These are phyloP conservation scores for Exophiala spinifera DNA, from an alignment of 2,329 filamentous ascomycete species.

Conservation along the genomic window DNA sequence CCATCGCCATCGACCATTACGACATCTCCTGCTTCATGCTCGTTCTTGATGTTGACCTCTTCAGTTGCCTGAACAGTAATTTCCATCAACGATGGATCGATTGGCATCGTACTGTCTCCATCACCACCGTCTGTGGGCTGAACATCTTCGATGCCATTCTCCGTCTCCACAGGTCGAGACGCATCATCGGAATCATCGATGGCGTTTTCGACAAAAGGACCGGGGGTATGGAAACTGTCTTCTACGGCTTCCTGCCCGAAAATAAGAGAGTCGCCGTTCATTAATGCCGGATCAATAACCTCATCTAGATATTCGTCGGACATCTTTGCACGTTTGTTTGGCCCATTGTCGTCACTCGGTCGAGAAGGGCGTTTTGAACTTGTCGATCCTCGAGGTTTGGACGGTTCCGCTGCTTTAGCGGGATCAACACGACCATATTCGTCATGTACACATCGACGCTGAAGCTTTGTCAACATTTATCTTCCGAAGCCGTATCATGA, in stretches of 20 bases:
- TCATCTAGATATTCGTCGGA: slow-evolving; percentile 19
- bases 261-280: slow-evolving; percentile 6
- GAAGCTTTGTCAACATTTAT: background rate
- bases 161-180: background rate
- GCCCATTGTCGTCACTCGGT: slow-evolving; percentile 43
- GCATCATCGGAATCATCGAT: slow-evolving; percentile 12
- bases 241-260: slow-evolving; percentile 14
- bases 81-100: slow-evolving; percentile 19
- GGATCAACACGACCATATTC: slow-evolving; percentile 63
- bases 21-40: background rate
- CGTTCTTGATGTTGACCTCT: slow-evolving; percentile 4
- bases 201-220: slow-evolving; percentile 29
- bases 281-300: slow-evolving; percentile 26
- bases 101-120: background rate
- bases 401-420: slow-evolving; percentile 60
- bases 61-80: background rate
- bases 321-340: slow-evolving; percentile 34
- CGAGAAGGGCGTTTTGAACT: slow-evolving; percentile 52
- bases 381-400: slow-evolving; percentile 57
- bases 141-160: background rate
- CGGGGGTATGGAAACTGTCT: slow-evolving; percentile 15
- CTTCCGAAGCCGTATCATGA: no score
- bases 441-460: slow-evolving; percentile 67
- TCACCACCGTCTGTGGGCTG: background rate
- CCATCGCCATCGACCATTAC: background rate